phyloP scores from a whole-genome alignment of 768 basidiomycete genomes.

The Daedaleopsis sinensis region DNA sequence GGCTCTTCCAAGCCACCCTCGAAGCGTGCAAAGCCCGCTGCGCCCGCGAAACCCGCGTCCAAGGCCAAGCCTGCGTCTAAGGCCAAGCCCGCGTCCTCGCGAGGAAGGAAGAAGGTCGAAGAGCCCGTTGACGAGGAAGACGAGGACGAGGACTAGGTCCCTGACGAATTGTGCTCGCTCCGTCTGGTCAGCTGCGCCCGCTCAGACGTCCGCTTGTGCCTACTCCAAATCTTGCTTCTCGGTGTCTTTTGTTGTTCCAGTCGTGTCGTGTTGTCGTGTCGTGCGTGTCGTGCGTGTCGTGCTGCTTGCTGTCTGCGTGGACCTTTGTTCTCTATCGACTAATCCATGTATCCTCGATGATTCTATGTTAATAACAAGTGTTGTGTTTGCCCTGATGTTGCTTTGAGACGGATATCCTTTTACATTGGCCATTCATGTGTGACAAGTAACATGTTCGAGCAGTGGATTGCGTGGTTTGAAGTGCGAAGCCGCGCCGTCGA shows the following conservation, averaged over 20 bases:
- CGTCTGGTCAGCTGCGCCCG: slow-evolving; percentile 9
- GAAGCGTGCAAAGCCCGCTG: slow-evolving; percentile 26
- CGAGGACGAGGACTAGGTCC: slow-evolving; percentile 20
- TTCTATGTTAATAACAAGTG: background rate
- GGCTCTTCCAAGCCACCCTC: slow-evolving; percentile 22
- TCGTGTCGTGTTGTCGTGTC: background rate
- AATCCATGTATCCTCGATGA: background rate
- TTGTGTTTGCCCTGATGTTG: too few species aligned
- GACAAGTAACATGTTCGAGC: too few species aligned
- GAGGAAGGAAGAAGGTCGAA: slow-evolving; percentile 26
- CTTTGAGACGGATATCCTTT: too few species aligned
- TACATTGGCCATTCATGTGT: too few species aligned
- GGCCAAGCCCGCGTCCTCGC: slow-evolving; percentile 26
- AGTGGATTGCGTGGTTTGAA: too few species aligned
- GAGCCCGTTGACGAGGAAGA: slow-evolving; percentile 24
- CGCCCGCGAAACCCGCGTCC: slow-evolving; percentile 15
- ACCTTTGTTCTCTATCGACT: background rate
- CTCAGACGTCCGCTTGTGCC: background rate
- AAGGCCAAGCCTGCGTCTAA: slow-evolving; percentile 21
- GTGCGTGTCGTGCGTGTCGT: background rate
- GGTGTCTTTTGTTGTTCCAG: too few species aligned
- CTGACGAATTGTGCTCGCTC: background rate
- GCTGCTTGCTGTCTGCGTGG: background rate
- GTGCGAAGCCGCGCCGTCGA: too few species aligned
- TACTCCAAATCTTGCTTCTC: too few species aligned